Evolutionary conservation across 192 early-diverging fungal genomes (phyloP).

Genomic region (Fimicolochytrium jonesii): DNA sequence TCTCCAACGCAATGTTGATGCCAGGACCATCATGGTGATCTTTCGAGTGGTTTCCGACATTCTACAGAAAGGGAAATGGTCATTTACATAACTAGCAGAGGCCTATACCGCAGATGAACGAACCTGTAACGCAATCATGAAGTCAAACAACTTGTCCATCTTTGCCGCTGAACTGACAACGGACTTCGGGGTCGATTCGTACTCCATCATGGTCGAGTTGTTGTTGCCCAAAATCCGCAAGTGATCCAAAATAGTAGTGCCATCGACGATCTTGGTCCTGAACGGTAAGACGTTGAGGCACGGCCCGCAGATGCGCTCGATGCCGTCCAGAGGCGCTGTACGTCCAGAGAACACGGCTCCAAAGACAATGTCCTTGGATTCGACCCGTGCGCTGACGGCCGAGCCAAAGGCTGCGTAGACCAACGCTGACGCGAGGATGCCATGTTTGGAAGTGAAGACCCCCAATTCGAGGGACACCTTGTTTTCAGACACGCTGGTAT

Average conservation of each 20-base stretch:
- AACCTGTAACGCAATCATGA: background rate
- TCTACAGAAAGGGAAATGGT: too few relatives aligned
- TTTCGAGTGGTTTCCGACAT: too few relatives aligned
- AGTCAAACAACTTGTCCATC: background rate
- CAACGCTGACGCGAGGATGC: too few relatives aligned
- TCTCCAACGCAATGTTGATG: background rate
- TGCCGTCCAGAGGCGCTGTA: background rate
- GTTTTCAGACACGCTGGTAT: too few relatives aligned
- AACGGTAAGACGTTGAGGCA: background rate
- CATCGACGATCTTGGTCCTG: background rate
- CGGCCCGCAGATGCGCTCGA: background rate
- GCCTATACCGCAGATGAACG: background rate
- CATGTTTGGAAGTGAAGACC: too few relatives aligned
- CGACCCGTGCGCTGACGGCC: too few relatives aligned
- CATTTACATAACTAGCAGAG: too few relatives aligned
- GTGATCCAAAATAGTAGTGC: background rate
- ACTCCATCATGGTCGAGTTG: background rate
- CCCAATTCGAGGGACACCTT: too few relatives aligned
- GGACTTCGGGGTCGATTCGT: background rate
- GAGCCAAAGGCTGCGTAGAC: too few relatives aligned
- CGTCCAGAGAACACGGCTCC: constrained; percentile 3
- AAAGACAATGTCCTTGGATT: background rate
- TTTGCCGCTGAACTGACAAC: background rate
- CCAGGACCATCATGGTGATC: too few relatives aligned
- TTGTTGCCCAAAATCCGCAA: background rate